Percentiles rank a stretch among this genome's conserved stretches.
These are phyloP conservation scores for Penicillium expansum DNA, from an alignment of 2,329 filamentous ascomycete genomes.

Conservation along the genomic window DNA sequence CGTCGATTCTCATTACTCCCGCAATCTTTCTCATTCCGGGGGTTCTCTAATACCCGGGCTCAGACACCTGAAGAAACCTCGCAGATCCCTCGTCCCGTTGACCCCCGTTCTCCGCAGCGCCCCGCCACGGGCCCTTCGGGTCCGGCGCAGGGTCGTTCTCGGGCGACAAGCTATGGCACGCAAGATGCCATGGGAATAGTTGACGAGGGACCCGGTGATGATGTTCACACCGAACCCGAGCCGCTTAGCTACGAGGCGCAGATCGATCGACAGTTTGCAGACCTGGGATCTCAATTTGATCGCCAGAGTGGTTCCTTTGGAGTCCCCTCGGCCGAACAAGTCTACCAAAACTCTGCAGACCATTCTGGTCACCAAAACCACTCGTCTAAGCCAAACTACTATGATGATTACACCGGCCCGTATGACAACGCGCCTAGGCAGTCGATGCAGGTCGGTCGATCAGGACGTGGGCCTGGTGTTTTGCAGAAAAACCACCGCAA, in stretches of 20 bases:
- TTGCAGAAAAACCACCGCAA: constrained; percentile 81
- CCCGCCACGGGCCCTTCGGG: constrained; percentile 37
- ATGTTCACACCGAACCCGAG: constrained; percentile 28
- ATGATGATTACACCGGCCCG: constrained; percentile 50
- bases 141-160: constrained; percentile 18
- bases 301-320: constrained; percentile 30
- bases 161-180: constrained; percentile 34
- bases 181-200: constrained; percentile 32
- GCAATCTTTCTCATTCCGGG: constrained; percentile 61
- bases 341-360: constrained; percentile 33
- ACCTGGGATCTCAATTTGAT: constrained; percentile 37
- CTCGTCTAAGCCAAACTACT: constrained; percentile 39
- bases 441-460: constrained; percentile 43
- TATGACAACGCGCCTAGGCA: constrained; percentile 42
- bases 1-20: constrained; percentile 71
- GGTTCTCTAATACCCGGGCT: constrained; percentile 57
- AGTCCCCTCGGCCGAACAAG: constrained; percentile 31
- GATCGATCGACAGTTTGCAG: constrained; percentile 44
- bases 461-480: constrained; percentile 52
- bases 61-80: constrained; percentile 47
- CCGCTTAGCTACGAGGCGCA: constrained; percentile 39
- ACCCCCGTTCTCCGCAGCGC: constrained; percentile 29
- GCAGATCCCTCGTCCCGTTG: constrained; percentile 38
- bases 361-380: constrained; percentile 32
- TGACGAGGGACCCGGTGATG: constrained; percentile 31